Evolutionary conservation across 2,329 filamentous ascomycete species (phyloP), one percentile per base, ranked within the genome.

Genomic region (Penicillium griseofulvum): DNA sequence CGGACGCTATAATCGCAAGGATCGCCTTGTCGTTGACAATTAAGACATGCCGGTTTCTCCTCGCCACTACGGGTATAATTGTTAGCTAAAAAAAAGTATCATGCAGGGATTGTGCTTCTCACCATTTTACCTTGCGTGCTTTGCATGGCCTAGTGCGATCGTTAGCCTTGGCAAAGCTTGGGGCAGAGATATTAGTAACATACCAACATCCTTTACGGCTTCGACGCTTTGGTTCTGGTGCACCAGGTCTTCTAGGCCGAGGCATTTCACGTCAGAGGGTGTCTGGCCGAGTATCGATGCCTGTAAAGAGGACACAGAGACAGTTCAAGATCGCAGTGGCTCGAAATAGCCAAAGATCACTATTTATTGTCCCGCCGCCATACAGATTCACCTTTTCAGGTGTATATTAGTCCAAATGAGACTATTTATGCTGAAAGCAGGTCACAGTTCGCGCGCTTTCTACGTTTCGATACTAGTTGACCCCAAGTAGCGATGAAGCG

Each of bases 1-100:
- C 88, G 83, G 64, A 93, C 89, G 65, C 85, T 89, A 71, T 92
- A 93, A 72, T 94, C 89, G 76, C 90, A 94, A 44, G 77, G 76
- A 68, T 91, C 88, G 57, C 86, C 85, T 60, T 87, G 85, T 58
- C 85, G 85, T 64, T 85, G 80, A 72, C 90, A 93, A 67, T 91
- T 91, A 46, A 81, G 67, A 72, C 90, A 93, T 58, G 73, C 75
- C 14, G 90, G 89, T 62, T 87, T 87, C 68, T 89, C 86, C 71
- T 93, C 90, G 59, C 87, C 89, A 74, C 81, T 83, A 55, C n/a
- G 54, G 16, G n/a, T 12, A 5, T 16, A 17, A 4, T 16, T 17
- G 47, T 67, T 59, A 68, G 60, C 50, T 22, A 48, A 9, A 9
- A 9, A 9, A n/a, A 26, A 14, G 10, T 17, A 33, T 22, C 11